Percentiles rank a stretch among this genome's conserved stretches.
phyloP scores from a whole-genome alignment of 2,329 filamentous ascomycete genomes.

The Penicillium sp. region DNA sequence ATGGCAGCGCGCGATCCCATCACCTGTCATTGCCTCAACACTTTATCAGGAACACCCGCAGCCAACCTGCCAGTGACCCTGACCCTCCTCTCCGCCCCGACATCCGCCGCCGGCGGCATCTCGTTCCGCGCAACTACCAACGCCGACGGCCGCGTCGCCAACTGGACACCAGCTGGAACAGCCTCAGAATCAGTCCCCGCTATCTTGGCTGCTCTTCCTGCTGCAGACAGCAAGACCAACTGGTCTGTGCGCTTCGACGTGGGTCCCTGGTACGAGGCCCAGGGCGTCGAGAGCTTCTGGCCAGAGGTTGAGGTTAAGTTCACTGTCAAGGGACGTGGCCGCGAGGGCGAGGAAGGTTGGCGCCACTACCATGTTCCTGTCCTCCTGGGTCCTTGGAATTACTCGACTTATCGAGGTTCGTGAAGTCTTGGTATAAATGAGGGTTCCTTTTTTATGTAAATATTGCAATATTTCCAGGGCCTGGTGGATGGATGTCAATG shows the following conservation, averaged over 20 bases:
- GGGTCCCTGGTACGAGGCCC: constrained; percentile 48
- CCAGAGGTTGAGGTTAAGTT: constrained; percentile 53
- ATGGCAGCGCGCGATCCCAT: constrained; percentile 47
- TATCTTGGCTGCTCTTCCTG: constrained; percentile 37
- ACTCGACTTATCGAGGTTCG: constrained; percentile 53
- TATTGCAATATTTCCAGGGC: neutral
- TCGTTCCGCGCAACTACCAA: constrained; percentile 45
- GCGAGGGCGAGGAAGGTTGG: constrained; percentile 44
- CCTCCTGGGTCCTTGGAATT: constrained; percentile 52
- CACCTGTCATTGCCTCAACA: constrained; percentile 54
- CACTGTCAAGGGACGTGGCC: constrained; percentile 46
- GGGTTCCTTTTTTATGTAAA: neutral
- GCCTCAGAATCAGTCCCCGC: constrained; percentile 26
- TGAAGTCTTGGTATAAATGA: neutral
- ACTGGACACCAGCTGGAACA: constrained; percentile 38
- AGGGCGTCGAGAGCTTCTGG: constrained; percentile 52
- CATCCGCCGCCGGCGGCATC: constrained; percentile 26
- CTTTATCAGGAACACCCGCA: constrained; percentile 46
- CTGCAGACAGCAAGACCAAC: constrained; percentile 41
- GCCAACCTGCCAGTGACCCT: constrained; percentile 51
- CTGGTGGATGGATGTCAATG: neutral
- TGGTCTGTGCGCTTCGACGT: constrained; percentile 50
- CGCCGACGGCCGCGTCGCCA: constrained; percentile 48
- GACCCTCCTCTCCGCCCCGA: constrained; percentile 58
- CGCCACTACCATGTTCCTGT: constrained; percentile 54